Base-by-base conservation (phyloP, 257 asterid genomes). In the Solanum chiquidenum region DNA sequence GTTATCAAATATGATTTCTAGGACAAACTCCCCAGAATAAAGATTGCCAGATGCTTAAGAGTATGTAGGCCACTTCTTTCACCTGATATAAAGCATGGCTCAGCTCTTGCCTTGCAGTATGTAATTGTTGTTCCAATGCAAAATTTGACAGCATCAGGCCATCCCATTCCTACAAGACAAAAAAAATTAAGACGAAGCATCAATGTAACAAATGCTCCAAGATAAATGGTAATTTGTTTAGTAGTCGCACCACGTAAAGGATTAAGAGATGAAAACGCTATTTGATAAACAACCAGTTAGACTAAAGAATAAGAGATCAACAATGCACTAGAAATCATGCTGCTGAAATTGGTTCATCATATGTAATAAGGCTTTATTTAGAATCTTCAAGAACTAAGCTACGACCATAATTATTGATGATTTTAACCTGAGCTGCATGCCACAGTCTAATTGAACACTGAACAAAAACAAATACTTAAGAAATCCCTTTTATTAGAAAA, bases 11-110 rank as follows among this genome's bases (percentile, higher is more conserved):
- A 31, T 31, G 42, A 31, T 29, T 13, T 49, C 44, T 29, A 29
- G 44, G 69, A 82, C 33, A 27, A 40, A 79, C 66, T 72, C 71
- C 55, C 55, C 55, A 33, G 88, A 86, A 86, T 72, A 86, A 60
- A 86, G 69, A 68, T 9, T 52, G 35, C 4, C 6, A 37, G 34
- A 8, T 49, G 64, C 74, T 60, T 25, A 49, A 49, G 25, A 31
- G 71, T 38, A 73, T 46, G 74, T 74, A 42, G 88, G 46, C 58
- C 38, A 77, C 87, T 72, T 34, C 7, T 42, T 44, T 85, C 86
- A 97, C 99, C 98, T 97, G 99, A 92, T 97, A 97, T 83, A 96
- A 87, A 76, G 99, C 99, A 90, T 97, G 99, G 90, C 99, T 97
- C 74, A 97, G 93, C 92, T 97, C 99, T 90, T 97, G 99, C 93